phyloP scores from a whole-genome alignment of 2,329 filamentous ascomycete genomes.

The Neopestalotiopsis clavispora region DNA sequence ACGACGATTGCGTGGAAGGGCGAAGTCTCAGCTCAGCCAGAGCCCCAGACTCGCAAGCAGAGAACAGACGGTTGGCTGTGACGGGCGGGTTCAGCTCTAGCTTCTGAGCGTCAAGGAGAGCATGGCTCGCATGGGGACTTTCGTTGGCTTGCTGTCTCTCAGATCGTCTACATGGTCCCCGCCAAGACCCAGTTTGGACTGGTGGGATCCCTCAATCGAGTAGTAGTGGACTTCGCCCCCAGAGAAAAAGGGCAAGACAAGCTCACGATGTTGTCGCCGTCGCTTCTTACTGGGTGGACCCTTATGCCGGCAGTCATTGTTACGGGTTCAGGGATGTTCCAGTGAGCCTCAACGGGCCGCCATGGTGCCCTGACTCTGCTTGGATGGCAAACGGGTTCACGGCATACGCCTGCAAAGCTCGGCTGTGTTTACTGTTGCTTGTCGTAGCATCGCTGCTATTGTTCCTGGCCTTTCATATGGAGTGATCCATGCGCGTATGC shows the following conservation, averaged over 20 bases:
- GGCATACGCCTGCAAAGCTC: background rate
- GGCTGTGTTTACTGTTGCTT: background rate
- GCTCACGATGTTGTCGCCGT: background rate
- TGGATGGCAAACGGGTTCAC: background rate
- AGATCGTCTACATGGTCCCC: background rate
- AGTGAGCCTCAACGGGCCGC: background rate
- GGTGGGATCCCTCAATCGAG: background rate
- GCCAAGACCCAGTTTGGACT: background rate
- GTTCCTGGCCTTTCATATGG: background rate
- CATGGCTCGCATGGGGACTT: background rate
- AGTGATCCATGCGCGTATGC: background rate
- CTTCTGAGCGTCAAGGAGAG: background rate
- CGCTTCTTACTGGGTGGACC: background rate
- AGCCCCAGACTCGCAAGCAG: background rate
- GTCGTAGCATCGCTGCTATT: background rate
- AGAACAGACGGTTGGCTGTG: background rate
- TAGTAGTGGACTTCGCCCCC: background rate
- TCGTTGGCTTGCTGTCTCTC: background rate
- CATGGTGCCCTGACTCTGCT: background rate
- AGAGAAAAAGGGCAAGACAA: background rate
- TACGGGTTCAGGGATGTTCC: background rate
- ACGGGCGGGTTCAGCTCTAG: background rate
- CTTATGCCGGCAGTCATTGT: slow-evolving; percentile 9
- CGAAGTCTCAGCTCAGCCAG: background rate
- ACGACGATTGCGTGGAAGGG: background rate